Evolutionary conservation across 306 rosid genomes (phyloP), one percentile per base, ranked within the genome.

Genomic region (Quercus alba): DNA sequence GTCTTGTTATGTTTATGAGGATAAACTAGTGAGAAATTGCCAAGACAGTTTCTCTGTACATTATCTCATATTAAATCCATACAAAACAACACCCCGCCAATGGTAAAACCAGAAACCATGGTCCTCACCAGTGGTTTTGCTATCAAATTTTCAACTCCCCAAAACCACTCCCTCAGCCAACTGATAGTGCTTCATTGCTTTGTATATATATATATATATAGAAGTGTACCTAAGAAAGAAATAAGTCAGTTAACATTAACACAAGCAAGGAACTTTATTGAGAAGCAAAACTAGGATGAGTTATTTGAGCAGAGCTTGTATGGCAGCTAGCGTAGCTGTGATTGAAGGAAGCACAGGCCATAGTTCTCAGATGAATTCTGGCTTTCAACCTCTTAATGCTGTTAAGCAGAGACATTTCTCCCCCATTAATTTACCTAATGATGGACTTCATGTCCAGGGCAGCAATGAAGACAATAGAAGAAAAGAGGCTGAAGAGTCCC

Each of bases 401-500:
- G 68, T 31, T 49, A 75, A 55, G 12, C 66, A 20, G 31, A 33
- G 19, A 69, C 31, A 4, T 38, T 20, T 59, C 15, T 74, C 81
- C 33, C 21, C 25, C 79, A 78, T 21, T 57, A 23, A 69, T 23
- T 55, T 15, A 11, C 17, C 77, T 11, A 41, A 72, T 6, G 76
- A 23, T 10, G 71, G 23, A 17, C 7, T 35, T 19, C 17, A 35
- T 61, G 26, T 14, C 58, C 64, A 38, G 17, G 56, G 70, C 18
- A 52, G 46, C n/a, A 12, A 57, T 4, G 58, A 71, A 25, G 58
- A n/a, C 6, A 31, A 38, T 1, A 52, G 67, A 21, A 51, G 55
- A 26, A 78, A 69, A 30, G 54, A 59, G 56, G 77, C 55, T 6
- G 83, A 79, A 7, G 83, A 79, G 44, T 79, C 86, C 8, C 76